These are phyloP conservation scores for Rostrohypoxylon terebratum DNA, from an alignment of 495 filamentous ascomycete species.

Conservation along the genomic window DNA sequence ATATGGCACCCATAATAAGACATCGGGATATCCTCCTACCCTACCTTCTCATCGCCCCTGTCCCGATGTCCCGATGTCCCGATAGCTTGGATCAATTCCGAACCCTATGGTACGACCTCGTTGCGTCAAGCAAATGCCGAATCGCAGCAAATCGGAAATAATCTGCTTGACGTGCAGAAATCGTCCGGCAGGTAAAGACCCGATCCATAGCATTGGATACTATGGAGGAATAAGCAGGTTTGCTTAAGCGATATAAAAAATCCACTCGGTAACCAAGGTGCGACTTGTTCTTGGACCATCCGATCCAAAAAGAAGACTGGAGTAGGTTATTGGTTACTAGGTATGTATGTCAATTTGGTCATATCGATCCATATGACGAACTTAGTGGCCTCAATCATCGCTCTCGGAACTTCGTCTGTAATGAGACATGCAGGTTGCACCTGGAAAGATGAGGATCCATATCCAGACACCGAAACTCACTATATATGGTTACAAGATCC, in stretches of 20 bases:
- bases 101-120: slow-evolving; percentile 6
- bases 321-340: background rate
- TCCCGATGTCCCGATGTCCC: background rate
- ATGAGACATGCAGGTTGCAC: background rate
- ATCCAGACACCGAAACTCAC: slow-evolving; percentile 21
- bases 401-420: background rate
- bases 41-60: background rate
- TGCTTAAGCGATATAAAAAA: background rate
- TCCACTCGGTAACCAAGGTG: background rate
- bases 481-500: slow-evolving; percentile 28
- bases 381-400: background rate
- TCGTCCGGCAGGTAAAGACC: background rate
- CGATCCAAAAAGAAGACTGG: background rate
- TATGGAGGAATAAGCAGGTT: background rate
- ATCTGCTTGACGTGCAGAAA: slow-evolving; percentile 28
- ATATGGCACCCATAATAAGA: background rate
- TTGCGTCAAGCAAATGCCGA: slow-evolving; percentile 6
- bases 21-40: background rate
- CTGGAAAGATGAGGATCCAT: slow-evolving; percentile 19
- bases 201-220: background rate
- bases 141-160: slow-evolving; percentile 20
- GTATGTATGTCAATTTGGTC: background rate
- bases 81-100: background rate
- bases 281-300: background rate
- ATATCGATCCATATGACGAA: background rate